Conservation (phyloP, 176 grass and related monocot genomes). For the Oryza officinalis region DNA sequence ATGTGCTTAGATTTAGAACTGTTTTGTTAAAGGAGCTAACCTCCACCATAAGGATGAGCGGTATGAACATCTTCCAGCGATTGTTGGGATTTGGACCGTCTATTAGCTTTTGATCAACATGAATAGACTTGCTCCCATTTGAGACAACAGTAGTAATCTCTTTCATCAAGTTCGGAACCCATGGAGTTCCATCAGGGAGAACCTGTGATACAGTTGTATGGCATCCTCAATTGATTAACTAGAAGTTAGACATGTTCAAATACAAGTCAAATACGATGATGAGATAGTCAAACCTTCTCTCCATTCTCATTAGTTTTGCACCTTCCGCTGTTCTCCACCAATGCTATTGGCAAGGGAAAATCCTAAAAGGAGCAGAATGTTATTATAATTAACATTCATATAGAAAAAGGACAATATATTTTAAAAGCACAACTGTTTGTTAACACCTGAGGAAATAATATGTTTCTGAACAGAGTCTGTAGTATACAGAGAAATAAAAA, state of each 20-base stretch:
- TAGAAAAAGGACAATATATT: not conserved
- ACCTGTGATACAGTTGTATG: constrained; percentile 50
- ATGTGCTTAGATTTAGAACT: constrained; percentile 20
- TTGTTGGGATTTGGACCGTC: constrained; percentile 90
- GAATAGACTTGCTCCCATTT: constrained; percentile 73
- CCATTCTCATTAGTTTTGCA: constrained; percentile 88
- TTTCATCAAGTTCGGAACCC: constrained; percentile 87
- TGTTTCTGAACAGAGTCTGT: not conserved
- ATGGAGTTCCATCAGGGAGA: constrained; percentile 80
- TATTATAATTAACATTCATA: constrained; percentile 24
- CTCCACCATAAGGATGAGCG: constrained; percentile 79
- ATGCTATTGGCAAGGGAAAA: constrained; percentile 62
- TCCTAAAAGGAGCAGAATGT: constrained; percentile 52
- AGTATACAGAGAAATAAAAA: not conserved
- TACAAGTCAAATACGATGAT: constrained; percentile 21
- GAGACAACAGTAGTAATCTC: constrained; percentile 79
- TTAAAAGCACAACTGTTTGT: not conserved
- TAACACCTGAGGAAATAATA: not conserved
- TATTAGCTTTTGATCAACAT: constrained; percentile 90
- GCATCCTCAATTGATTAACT: constrained; percentile 16
- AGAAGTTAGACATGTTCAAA: not conserved
- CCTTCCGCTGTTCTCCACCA: constrained; percentile 93
- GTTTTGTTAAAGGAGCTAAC: constrained; percentile 29
- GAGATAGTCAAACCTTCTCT: constrained; percentile 70
- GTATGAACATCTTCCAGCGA: constrained; percentile 81